phyloP scores from a whole-genome alignment of 2,329 filamentous ascomycete genomes.

The Pseudocercospora ulei region DNA sequence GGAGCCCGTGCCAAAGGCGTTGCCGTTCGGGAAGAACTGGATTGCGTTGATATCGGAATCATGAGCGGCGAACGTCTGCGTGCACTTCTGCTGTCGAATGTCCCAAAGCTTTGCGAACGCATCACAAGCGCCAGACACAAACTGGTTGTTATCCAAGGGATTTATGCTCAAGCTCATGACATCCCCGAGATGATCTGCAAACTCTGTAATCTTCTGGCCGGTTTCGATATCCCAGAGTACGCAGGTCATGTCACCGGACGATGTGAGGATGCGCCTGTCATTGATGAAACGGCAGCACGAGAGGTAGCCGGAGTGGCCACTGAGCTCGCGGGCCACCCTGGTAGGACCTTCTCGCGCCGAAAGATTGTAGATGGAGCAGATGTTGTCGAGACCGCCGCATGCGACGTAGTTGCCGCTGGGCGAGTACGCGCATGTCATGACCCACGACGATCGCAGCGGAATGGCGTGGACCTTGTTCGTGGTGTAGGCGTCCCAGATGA shows the following conservation, averaged over 20 bases:
- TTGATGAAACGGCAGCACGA: constrained; percentile 99
- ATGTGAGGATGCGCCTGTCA: constrained; percentile 93
- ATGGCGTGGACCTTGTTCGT: constrained; percentile 99
- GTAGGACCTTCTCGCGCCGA: constrained; percentile 96
- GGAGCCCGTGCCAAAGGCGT: constrained; percentile 94
- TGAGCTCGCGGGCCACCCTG: constrained; percentile 87
- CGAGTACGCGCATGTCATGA: constrained; percentile 99
- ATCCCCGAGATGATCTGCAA: constrained; percentile 94
- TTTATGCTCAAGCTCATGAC: constrained; percentile 99
- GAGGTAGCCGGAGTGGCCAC: constrained; percentile 91
- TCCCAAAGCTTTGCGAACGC: constrained; percentile 99
- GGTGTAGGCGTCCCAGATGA: constrained; percentile 99
- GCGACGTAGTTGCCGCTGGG: constrained; percentile 97
- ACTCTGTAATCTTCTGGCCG: constrained; percentile 92
- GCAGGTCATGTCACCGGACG: constrained; percentile 98
- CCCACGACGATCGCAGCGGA: constrained; percentile 92
- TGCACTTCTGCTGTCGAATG: constrained; percentile 93
- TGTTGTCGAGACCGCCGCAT: constrained; percentile 97
- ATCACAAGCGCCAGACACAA: constrained; percentile 98
- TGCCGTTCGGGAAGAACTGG: constrained; percentile 97
- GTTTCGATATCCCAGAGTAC: constrained; percentile 99
- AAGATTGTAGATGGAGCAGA: constrained; percentile 98
- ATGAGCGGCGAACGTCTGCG: constrained; percentile 96
- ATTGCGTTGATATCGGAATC: constrained; percentile 99
- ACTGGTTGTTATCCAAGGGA: constrained; percentile 97